Evolutionary conservation across 2,329 filamentous ascomycete species (phyloP), one percentile per base, ranked within the genome.

Genomic region (Cladosporium sphaerospermum): DNA sequence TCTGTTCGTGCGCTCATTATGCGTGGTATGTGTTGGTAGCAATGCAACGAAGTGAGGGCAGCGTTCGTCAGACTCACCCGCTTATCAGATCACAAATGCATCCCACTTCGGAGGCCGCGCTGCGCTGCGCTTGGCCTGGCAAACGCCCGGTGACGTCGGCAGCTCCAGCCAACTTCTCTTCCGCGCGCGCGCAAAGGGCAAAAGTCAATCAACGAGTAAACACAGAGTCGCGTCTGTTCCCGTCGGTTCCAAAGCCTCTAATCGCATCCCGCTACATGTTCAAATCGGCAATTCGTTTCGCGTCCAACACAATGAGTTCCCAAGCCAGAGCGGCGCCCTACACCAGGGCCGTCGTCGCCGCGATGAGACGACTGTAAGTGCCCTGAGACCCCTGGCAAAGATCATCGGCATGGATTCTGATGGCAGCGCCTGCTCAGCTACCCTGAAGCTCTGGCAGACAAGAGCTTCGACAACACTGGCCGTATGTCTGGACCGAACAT

Each of bases 391-490:
- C 23, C 19, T 44, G 42, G 10, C n/a, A 11, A 9, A 14, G 39
- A 41, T 33, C 32, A 18, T 11, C 48, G 16, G 31, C 32, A 51
- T 28, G 18, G 47, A 34, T 50, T 11, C 32, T 51, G 11, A 51
- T 19, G 23, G 4, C 14, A n/a, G 2, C 34, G 14, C 11, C 18
- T n/a, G 16, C 23, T 54, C 58, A 93, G 90, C 55, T 99, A 96
- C 67, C 93, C 93, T 0, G 89, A 95, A 67, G 83, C 83, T 56
- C 77, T 96, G 40, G 93, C 93, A 9, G 93, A 97, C 67, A 85
- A 85, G 62, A 84, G 86, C 59, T 99, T 91, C 80, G 93, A 99
- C 69, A 99, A 99, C 66, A 96, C 95, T n/a, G 93, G 93, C 52
- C 69, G 81, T 82, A 67, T 62, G 76, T 55, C 11, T 28, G 23